Evolutionary conservation across 2,329 filamentous ascomycete genomes (phyloP).

Genomic region (Ophiosphaerella herpotricha): DNA sequence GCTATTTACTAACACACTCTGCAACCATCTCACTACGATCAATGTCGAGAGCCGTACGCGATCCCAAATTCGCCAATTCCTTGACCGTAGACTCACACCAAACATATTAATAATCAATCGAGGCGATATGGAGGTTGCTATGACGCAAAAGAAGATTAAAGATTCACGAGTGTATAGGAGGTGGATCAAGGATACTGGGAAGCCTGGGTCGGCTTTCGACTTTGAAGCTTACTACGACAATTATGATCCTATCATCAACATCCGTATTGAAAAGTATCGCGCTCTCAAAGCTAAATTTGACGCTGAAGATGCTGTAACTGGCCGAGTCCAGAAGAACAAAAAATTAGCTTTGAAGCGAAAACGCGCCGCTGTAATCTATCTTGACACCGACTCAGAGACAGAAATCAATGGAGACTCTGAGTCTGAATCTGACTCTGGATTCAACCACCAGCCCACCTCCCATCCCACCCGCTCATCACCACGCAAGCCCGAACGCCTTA

Average conservation of each 20-base stretch:
- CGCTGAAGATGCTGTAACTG: constrained; percentile 3
- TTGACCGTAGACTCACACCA: constrained; percentile 22
- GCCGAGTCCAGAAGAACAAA: not conserved
- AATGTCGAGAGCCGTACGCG: constrained; percentile 31
- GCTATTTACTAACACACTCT: constrained; percentile 34
- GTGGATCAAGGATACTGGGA: constrained; percentile 3
- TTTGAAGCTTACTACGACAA: constrained; percentile 17
- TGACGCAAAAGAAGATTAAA: constrained; percentile 26
- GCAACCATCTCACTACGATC: constrained; percentile 27
- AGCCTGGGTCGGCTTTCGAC: constrained; percentile 6
- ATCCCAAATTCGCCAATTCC: constrained; percentile 39
- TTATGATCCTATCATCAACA: constrained; percentile 15
- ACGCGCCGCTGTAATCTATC: not conserved
- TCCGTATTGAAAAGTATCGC: constrained; percentile 10
- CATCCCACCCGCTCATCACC: constrained; percentile 3
- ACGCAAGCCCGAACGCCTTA: constrained; percentile 16
- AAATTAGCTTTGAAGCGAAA: not conserved
- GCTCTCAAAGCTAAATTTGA: constrained; percentile 4
- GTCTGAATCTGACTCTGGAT: not conserved
- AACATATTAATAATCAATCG: constrained; percentile 32
- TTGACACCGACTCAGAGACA: not conserved
- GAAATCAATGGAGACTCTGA: not conserved
- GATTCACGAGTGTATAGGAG: constrained; percentile 2
- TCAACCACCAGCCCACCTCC: not conserved
- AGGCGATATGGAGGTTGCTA: constrained; percentile 36